These are phyloP conservation scores for Cadophora sp. DNA, from an alignment of 2,329 filamentous ascomycete species.

Conservation along the genomic window DNA sequence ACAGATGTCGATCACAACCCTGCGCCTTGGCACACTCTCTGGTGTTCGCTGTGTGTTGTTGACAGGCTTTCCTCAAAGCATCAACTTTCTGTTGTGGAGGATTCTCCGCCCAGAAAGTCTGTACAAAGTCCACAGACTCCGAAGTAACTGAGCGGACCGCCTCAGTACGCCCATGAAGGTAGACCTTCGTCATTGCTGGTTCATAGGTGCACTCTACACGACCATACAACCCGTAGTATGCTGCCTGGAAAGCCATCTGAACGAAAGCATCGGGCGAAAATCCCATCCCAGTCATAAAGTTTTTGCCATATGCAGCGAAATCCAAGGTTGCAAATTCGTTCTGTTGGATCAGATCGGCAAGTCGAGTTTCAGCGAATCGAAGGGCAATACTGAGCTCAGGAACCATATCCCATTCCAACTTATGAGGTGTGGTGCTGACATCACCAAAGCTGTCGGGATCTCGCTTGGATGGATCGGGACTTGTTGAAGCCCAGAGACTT, in stretches of 20 bases:
- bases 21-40: conserved; percentile 87
- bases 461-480: conserved; percentile 90
- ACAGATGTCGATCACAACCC: conserved; percentile 91
- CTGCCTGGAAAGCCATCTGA: conserved; percentile 98
- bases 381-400: conserved; percentile 90
- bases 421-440: conserved; percentile 91
- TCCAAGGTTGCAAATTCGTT: conserved; percentile 95
- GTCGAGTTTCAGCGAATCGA: conserved; percentile 91
- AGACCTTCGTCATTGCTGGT: conserved; percentile 97
- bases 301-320: conserved; percentile 90
- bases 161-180: conserved; percentile 91
- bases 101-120: conserved; percentile 93
- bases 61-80: conserved; percentile 80
- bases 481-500: conserved; percentile 87
- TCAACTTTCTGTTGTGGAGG: conserved; percentile 84
- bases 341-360: conserved; percentile 94
- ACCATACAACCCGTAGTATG: conserved; percentile 96
- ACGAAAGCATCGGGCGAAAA: conserved; percentile 98
- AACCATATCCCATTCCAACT: conserved; percentile 96
- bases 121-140: conserved; percentile 87
- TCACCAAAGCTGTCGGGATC: conserved; percentile 92
- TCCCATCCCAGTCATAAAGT: conserved; percentile 96
- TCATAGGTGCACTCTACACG: conserved; percentile 95
- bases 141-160: conserved; percentile 86
- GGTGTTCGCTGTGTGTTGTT: conserved; percentile 81